phyloP scores from a whole-genome alignment of 148 eudicot genomes.

The Mesembryanthemum crystallinum region DNA sequence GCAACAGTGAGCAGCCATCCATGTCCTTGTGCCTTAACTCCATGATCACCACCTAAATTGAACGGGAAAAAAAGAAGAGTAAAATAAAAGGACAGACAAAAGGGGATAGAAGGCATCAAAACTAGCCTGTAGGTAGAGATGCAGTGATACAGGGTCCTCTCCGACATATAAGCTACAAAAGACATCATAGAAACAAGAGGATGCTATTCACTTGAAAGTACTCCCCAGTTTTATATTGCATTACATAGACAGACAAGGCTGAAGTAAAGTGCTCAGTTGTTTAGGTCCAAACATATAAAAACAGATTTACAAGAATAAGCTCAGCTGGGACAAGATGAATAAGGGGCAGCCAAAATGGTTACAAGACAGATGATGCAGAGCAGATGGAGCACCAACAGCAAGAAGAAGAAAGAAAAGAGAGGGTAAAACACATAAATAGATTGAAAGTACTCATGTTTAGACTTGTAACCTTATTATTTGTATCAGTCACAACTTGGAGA shows the following conservation, averaged over 20 bases:
- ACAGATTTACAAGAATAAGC: neutral
- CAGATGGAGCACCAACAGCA: neutral
- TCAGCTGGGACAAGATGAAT: neutral
- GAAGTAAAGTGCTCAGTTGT: neutral
- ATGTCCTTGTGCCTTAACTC: conserved; percentile 88
- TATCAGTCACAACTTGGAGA: neutral
- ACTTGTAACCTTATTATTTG: neutral
- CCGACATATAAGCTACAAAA: neutral
- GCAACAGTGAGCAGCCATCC: conserved; percentile 99
- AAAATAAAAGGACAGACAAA: neutral
- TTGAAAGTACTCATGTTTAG: conserved; percentile 1
- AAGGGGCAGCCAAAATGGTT: neutral
- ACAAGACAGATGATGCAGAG: neutral
- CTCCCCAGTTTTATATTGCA: neutral
- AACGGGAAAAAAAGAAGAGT: neutral
- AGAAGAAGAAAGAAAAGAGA: neutral
- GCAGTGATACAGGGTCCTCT: no score
- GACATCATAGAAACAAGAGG: neutral
- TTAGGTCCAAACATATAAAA: neutral
- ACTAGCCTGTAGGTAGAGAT: neutral
- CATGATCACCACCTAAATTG: conserved; percentile 77
- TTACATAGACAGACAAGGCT: neutral
- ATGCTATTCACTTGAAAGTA: neutral
- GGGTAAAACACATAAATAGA: neutral
- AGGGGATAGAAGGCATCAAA: neutral